These are phyloP conservation scores for Lodderomyces jiufengensis DNA, from an alignment of 1,139 yeast genomes.

Conservation along the genomic window DNA sequence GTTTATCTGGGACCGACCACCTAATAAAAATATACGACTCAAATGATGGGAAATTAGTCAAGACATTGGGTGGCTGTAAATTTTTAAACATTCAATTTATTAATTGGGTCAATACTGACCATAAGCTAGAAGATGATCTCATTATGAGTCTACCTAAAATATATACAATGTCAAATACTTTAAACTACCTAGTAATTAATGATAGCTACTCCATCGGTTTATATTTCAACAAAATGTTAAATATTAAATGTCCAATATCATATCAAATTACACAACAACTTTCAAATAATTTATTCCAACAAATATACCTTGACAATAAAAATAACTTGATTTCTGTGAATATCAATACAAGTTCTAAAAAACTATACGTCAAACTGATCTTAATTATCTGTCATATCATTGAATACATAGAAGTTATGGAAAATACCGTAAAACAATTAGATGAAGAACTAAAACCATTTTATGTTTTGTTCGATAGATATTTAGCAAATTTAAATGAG, in stretches of 20 bases:
- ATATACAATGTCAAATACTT: constrained; percentile 8
- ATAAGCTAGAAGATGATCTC: constrained; percentile 24
- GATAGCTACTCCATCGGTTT: constrained; percentile 22
- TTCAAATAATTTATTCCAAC: constrained; percentile 25
- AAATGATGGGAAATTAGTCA: constrained; percentile 42
- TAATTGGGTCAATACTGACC: constrained; percentile 20
- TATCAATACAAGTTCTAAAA: constrained; percentile 11
- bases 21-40: constrained; percentile 47
- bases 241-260: constrained; percentile 19
- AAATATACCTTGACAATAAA: constrained; percentile 21
- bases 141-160: constrained; percentile 26
- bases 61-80: constrained; percentile 15
- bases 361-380: constrained; percentile 21
- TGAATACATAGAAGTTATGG: constrained; percentile 26
- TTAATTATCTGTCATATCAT: constrained; percentile 29
- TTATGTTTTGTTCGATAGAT: constrained; percentile 36
- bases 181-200: constrained; percentile 27
- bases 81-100: constrained; percentile 22
- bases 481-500: constrained; percentile 16
- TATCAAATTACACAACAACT: constrained; percentile 15
- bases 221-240: constrained; percentile 32
- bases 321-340: constrained; percentile 15
- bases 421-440: constrained; percentile 35
- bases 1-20: constrained; percentile 44
- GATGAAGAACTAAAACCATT: constrained; percentile 40